Conservation (phyloP, 2,329 filamentous ascomycete species). For the Apiospora arundinis region DNA sequence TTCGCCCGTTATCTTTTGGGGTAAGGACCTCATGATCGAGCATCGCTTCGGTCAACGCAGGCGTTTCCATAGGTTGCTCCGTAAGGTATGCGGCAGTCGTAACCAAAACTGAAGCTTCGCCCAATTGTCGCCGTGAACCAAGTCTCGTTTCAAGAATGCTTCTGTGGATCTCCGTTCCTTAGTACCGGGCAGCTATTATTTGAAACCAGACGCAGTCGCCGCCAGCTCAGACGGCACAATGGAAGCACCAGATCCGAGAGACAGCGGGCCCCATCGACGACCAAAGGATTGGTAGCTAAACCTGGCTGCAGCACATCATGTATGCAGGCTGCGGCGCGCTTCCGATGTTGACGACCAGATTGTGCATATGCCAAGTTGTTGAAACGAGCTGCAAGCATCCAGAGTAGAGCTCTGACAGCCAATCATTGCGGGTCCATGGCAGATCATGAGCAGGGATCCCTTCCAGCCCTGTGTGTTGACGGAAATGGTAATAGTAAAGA, state of each 20-base stretch:
- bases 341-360: conserved; percentile 18
- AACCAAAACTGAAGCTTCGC: background rate
- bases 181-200: conserved; percentile 14
- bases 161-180: background rate
- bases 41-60: background rate
- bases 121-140: conserved; percentile 1
- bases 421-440: background rate
- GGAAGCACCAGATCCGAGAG: conserved; percentile 1
- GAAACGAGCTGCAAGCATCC: conserved; percentile 16
- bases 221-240: conserved; percentile 3
- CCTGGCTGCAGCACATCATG: background rate
- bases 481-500: background rate
- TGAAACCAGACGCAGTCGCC: conserved; percentile 15
- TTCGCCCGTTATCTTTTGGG: conserved; percentile 14
- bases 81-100: background rate
- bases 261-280: background rate
- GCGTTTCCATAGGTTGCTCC: background rate
- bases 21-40: background rate
- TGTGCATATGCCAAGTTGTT: conserved; percentile 9
- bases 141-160: background rate
- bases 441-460: conserved; percentile 6
- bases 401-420: background rate
- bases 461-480: conserved; percentile 10
- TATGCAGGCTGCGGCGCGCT: conserved; percentile 18
- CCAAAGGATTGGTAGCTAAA: conserved; percentile 14